Evolutionary conservation across 768 basidiomycete species (phyloP).

Genomic region (Suillus alpinus): DNA sequence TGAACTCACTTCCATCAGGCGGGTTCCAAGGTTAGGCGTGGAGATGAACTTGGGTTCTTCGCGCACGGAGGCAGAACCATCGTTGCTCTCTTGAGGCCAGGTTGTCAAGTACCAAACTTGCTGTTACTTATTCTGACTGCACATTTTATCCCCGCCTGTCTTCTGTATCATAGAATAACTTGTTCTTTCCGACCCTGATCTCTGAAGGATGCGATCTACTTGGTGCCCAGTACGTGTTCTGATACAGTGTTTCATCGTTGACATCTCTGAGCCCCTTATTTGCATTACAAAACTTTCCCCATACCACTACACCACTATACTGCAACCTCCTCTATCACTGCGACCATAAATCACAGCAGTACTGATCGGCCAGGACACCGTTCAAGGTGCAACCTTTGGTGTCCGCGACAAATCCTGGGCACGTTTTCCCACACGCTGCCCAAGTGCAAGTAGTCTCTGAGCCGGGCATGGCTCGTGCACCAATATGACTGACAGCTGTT

Average conservation of each 20-base stretch:
- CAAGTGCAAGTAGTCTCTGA: conserved; percentile 3
- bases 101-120: conserved; percentile 7
- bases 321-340: too few relatives aligned
- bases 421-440: conserved; percentile 5
- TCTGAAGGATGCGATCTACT: neutral
- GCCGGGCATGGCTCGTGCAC: neutral
- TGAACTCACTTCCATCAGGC: conserved; percentile 25
- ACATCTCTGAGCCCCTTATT: neutral
- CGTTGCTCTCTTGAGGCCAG: conserved; percentile 29
- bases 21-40: conserved; percentile 52
- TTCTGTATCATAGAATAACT: conserved; percentile 24
- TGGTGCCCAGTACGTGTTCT: neutral
- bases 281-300: neutral
- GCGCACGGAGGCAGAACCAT: conserved; percentile 76
- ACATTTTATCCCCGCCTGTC: conserved; percentile 25
- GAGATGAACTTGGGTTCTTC: conserved; percentile 65
- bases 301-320: too few relatives aligned
- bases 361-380: neutral
- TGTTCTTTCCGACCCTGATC: neutral
- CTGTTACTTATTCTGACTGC: conserved; percentile 14
- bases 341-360: neutral
- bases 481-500: neutral
- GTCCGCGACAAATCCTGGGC: neutral
- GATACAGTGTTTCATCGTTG: neutral
- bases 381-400: neutral